Evolutionary conservation across 805 yeast genomes (phyloP), one percentile per base, ranked within the genome.

Genomic region (Starmerella floricola): DNA sequence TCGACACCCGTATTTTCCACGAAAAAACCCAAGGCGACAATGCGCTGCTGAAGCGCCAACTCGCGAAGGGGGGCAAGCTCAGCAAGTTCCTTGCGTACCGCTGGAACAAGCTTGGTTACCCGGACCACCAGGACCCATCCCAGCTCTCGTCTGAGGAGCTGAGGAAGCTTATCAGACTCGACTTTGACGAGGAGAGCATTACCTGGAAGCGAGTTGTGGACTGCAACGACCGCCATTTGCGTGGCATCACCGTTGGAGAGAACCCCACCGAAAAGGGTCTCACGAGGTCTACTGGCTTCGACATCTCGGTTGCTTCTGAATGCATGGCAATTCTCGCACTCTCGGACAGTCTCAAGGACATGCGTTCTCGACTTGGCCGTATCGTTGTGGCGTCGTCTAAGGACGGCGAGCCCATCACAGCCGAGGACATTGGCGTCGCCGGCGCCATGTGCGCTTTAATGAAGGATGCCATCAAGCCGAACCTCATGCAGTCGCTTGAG

Each of bases 1-100:
- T 88, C 46, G 97, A 88, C 65, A 87, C 97, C 6, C 79, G 97
- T 63, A 83, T 87, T 73, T 88, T 88, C 74, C 97, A 88, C 62
- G 97, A 88, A 65, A 57, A 68, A 49, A 81, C 95, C 15, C 94
- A 86, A 60, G 79, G 77, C 61, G 85, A 83, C 59, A 69, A 68
- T 32, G 48, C 46, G 5, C 74, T 88, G 51, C 85, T 76, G 68
- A 78, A 76, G 58, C 75, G 96, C 60, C 70, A 88, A 51, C 87
- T 86, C 27, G 40, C 28, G 17, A 95, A 95, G 12, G 73, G 71
- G 44, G 82, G 82, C 60, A 79, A 79, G 58, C 84, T 88, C 63
- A 80, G 95, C 35, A 73, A 74, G 38, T 42, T 47, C 34, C 40
- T 41, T n/a, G 48, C 42, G 8, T 75, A 73, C 46, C 75, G 97